phyloP scores from a whole-genome alignment of 345 rosid genomes.

The Turritis glabra region DNA sequence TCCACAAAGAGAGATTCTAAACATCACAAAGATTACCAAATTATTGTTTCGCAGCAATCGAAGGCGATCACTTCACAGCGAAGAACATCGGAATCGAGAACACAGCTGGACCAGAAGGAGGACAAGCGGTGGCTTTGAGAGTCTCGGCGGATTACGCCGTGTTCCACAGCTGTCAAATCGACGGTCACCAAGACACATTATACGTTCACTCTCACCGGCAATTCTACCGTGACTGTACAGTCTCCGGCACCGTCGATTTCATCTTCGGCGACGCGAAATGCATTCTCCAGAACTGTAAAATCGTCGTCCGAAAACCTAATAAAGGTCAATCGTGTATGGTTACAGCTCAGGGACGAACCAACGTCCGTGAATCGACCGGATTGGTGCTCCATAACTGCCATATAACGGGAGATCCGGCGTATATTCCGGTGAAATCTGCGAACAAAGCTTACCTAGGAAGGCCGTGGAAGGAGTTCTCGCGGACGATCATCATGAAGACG shows the following conservation, averaged over 20 bases:
- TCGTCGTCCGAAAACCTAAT: constrained; percentile 56
- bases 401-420: constrained; percentile 48
- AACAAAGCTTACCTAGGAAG: constrained; percentile 53
- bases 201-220: constrained; percentile 68
- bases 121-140: constrained; percentile 76
- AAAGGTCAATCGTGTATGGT: constrained; percentile 51
- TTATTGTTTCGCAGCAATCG: constrained; percentile 40
- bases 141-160: constrained; percentile 53
- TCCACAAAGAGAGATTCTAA: background rate
- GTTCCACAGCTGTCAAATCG: constrained; percentile 58
- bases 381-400: constrained; percentile 64
- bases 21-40: background rate
- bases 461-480: background rate
- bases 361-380: constrained; percentile 48
- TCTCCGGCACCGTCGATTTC: constrained; percentile 75
- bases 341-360: constrained; percentile 67
- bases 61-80: constrained; percentile 60
- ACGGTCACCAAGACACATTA: constrained; percentile 71
- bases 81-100: constrained; percentile 72
- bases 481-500: background rate
- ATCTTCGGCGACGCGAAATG: constrained; percentile 62
- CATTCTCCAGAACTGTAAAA: constrained; percentile 63
- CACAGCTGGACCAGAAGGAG: constrained; percentile 58
- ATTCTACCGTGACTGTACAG: constrained; percentile 70
- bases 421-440: constrained; percentile 36